Conservation (phyloP, 805 yeast species). For the Yamadazyma ubonensis region DNA sequence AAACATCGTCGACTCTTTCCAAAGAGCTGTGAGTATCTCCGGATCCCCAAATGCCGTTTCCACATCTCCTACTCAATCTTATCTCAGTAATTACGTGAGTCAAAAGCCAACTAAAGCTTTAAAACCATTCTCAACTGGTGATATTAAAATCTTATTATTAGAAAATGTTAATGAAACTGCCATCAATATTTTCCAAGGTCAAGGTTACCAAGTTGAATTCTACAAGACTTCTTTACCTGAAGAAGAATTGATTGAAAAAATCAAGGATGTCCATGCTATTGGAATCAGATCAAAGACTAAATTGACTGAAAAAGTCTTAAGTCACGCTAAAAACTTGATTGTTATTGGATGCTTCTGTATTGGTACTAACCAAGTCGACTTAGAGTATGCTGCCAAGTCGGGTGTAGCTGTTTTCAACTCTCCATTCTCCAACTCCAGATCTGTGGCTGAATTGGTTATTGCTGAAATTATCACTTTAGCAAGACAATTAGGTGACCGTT, state of each 20-base stretch:
- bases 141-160: slow-evolving; percentile 82
- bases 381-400: slow-evolving; percentile 83
- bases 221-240: slow-evolving; percentile 86
- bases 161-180: slow-evolving; percentile 96
- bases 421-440: slow-evolving; percentile 97
- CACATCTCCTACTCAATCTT: slow-evolving; percentile 80
- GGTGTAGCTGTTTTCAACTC: slow-evolving; percentile 98
- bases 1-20: slow-evolving; percentile 62
- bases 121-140: slow-evolving; percentile 95
- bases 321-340: slow-evolving; percentile 85
- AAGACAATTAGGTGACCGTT: slow-evolving; percentile 95
- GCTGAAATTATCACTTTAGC: slow-evolving; percentile 93
- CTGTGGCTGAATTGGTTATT: slow-evolving; percentile 96
- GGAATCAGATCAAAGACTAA: slow-evolving; percentile 98
- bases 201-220: slow-evolving; percentile 97
- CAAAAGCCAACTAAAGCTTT: slow-evolving; percentile 63
- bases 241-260: slow-evolving; percentile 91
- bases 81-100: slow-evolving; percentile 51
- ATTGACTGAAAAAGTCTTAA: slow-evolving; percentile 72
- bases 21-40: slow-evolving; percentile 52
- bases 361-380: slow-evolving; percentile 97
- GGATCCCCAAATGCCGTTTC: slow-evolving; percentile 72
- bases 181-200: slow-evolving; percentile 73
- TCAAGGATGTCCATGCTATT: slow-evolving; percentile 89
- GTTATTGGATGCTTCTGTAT: slow-evolving; percentile 98